Evolutionary conservation across 83 land plant species (phyloP), one percentile per base, ranked within the genome.

Genomic region (Picea mariana): DNA sequence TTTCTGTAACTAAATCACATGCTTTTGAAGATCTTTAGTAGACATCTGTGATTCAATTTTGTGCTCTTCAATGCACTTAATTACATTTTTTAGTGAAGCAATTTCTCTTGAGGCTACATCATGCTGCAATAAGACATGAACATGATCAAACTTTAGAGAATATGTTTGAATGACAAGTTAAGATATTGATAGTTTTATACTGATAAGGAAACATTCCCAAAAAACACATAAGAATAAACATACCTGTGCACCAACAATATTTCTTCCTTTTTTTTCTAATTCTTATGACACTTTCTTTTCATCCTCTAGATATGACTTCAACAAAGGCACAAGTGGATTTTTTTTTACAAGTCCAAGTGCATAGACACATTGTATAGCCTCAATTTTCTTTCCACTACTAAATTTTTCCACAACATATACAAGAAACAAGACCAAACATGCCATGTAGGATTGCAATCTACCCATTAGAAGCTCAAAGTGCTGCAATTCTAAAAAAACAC

Each of bases 331-430:
- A n/a, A 92, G 92, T 21, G 92, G 91, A 75, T 85, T 88, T 82
- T 87, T 90, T 79, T 91, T 92, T 68, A 94, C 93, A 49, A 97
- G 87, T 34, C 86, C 90, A 86, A 97, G 93, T 24, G 91, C 88
- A 86, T 89, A 93, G 64, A 93, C 95, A 82, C 93, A 86, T 73
- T 92, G 88, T 44, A 97, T 87, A 62, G 98, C 99, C 83, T 97
- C 99, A 84, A 95, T 91, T 76, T 97, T 93, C 83, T 95, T 90
- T 61, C 98, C 98, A 84, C 81, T 92, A 68, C 38, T 34, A 34
- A 34, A 2, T 2, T 34, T 92, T 83, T 89, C 89, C 81, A 93
- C 87, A 76, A 93, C 87, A 79, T 84, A 93, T 92, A 87, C 83
- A 82, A 44, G 79, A 73, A n/a, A 73, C 16, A 73, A 73, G 52